Conservation (phyloP, 768 basidiomycete genomes). For the Suillus spraguei region DNA sequence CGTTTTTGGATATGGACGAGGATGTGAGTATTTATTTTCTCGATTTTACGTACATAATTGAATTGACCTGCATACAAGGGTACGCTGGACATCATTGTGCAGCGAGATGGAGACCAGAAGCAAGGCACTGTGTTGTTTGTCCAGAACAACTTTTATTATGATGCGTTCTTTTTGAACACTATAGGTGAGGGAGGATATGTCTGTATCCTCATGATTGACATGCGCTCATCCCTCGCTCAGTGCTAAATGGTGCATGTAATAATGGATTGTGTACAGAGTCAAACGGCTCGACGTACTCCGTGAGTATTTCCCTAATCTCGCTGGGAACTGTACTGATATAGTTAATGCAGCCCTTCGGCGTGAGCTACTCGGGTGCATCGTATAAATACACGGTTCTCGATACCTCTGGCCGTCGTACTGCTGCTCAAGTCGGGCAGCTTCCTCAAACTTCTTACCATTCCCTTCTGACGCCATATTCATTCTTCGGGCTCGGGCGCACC, state of each 20-base stretch:
- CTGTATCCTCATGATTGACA: not conserved
- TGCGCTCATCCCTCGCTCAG: slow-evolving; percentile 40
- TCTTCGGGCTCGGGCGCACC: slow-evolving; percentile 95
- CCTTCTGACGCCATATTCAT: slow-evolving; percentile 88
- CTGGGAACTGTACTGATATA: slow-evolving; percentile 13
- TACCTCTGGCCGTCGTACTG: slow-evolving; percentile 83
- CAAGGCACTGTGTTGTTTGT: slow-evolving; percentile 74
- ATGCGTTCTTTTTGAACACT: slow-evolving; percentile 98
- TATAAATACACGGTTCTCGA: slow-evolving; percentile 98
- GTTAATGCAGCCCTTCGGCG: slow-evolving; percentile 77
- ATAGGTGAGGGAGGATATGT: slow-evolving; percentile 54
- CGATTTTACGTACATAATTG: not conserved
- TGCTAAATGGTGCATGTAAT: slow-evolving; percentile 91
- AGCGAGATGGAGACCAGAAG: slow-evolving; percentile 71
- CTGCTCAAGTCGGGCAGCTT: slow-evolving; percentile 93
- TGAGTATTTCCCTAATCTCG: slow-evolving; percentile 40
- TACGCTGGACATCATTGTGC: slow-evolving; percentile 88
- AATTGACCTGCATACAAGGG: slow-evolving; percentile 54
- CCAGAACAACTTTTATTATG: slow-evolving; percentile 98
- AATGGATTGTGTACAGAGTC: slow-evolving; percentile 73
- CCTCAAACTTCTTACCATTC: slow-evolving; percentile 93
- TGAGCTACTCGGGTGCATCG: slow-evolving; percentile 91
- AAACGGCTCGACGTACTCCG: slow-evolving; percentile 73
- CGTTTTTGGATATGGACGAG: slow-evolving; percentile 93
- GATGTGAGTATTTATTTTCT: slow-evolving; percentile 61